Evolutionary conservation across 306 rosid genomes (phyloP), one percentile per base, ranked within the genome.

Genomic region (Leucaena leucocephala): DNA sequence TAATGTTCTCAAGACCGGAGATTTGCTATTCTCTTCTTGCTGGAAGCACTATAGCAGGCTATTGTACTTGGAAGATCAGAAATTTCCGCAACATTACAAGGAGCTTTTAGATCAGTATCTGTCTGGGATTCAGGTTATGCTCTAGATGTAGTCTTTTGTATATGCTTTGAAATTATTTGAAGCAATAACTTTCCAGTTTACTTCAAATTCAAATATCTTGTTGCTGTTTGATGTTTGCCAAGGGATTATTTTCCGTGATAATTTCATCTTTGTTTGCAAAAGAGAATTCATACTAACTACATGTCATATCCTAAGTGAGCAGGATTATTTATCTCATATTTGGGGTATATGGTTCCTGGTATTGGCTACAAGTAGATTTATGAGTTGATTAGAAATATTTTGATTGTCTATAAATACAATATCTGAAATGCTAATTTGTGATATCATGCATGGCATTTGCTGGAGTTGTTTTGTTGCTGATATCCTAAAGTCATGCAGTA

Each of bases 41-140:
- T 94, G 98, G 98, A 94, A 93, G 89, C 98, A 94, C 84, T 94
- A 92, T 82, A 81, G 89, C 81, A 55, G 80, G 84, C 89, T 94
- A 61, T 84, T 94, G 67, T 84, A 81, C 82, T 84, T 94, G 90
- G 97, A 94, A 87, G 97, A 91, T 81, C 88, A 54, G 44, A 91
- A 78, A 52, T 87, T 88, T 76, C 79, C 89, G 54, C 88, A 82
- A 75, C 85, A 54, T 43, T 87, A 91, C 88, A 84, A 86, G 83
- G 91, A 94, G 71, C 81, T 91, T 81, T 80, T 92, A 83, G 94
- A 92, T 75, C 98, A 94, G 79, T 92, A 89, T 82, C 75, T 94
- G 78, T 93, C 93, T 39, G 98, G 97, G 87, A 90, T 94, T 73
- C 84, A 94, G 97, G 98, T 94, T 57, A 74, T 81, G 58, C 76